Evolutionary conservation across 2,329 filamentous ascomycete genomes (phyloP).

Genomic region (Phaeoacremonium minimum): DNA sequence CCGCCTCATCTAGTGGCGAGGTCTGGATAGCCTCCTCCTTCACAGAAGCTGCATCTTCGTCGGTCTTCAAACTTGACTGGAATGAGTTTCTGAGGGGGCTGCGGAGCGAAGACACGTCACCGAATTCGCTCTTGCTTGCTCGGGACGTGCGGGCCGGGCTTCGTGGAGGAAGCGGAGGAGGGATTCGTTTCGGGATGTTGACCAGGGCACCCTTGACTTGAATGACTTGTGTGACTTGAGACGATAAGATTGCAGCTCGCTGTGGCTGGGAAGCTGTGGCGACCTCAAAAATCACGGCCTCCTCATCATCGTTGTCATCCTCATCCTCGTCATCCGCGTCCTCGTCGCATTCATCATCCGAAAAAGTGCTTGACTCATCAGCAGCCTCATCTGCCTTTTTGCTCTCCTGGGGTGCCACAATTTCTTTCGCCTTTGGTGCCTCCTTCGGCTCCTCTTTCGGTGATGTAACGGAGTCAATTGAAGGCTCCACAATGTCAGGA

Average conservation of each 20-base stretch:
- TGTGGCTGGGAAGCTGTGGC: slow-evolving; percentile 52
- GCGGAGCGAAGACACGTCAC: slow-evolving; percentile 49
- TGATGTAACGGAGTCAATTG: no score
- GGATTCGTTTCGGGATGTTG: slow-evolving; percentile 74
- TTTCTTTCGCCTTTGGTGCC: not conserved
- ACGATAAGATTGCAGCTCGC: slow-evolving; percentile 54
- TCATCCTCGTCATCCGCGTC: slow-evolving; percentile 43
- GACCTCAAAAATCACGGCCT: slow-evolving; percentile 67
- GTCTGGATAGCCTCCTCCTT: slow-evolving; percentile 5
- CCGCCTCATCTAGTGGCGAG: slow-evolving; percentile 1
- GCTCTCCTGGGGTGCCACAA: slow-evolving; percentile 12
- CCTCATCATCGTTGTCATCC: slow-evolving; percentile 50
- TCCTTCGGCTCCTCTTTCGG: slow-evolving; percentile 1
- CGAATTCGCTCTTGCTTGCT: slow-evolving; percentile 51
- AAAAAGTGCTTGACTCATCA: slow-evolving; percentile 24
- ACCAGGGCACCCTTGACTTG: slow-evolving; percentile 74
- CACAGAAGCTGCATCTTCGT: not conserved
- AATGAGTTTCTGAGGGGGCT: slow-evolving; percentile 51
- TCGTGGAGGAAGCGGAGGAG: slow-evolving; percentile 72
- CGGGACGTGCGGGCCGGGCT: slow-evolving; percentile 64
- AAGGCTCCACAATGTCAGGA: slow-evolving; percentile 5
- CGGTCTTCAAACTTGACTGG: slow-evolving; percentile 14
- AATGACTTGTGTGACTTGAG: slow-evolving; percentile 64
- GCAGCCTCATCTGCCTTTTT: slow-evolving; percentile 21
- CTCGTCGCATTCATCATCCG: slow-evolving; percentile 29